Evolutionary conservation across 495 filamentous ascomycete species (phyloP).

Genomic region (Patellaria atrata): DNA sequence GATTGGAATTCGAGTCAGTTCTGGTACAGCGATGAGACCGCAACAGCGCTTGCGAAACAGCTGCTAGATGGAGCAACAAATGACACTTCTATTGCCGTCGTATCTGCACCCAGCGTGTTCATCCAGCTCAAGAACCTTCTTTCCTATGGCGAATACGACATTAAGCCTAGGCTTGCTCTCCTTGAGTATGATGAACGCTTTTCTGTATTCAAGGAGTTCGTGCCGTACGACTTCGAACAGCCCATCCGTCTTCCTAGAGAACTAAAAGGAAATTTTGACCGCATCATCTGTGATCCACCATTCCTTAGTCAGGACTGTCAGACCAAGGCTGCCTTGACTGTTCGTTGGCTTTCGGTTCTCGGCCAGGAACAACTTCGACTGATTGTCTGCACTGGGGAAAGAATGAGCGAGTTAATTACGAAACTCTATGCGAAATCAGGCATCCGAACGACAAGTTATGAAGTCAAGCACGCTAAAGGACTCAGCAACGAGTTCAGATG

Average conservation of each 20-base stretch:
- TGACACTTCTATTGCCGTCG: constrained; percentile 43
- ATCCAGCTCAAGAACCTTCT: constrained; percentile 55
- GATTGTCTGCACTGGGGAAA: constrained; percentile 29
- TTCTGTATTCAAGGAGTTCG: constrained; percentile 52
- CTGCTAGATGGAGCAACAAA: constrained; percentile 41
- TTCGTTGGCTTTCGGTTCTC: constrained; percentile 47
- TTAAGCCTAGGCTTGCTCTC: constrained; percentile 41
- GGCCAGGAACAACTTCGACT: constrained; percentile 11
- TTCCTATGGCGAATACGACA: constrained; percentile 12
- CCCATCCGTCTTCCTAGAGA: constrained; percentile 49
- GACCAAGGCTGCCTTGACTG: constrained; percentile 63
- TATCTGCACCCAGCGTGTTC: constrained; percentile 66
- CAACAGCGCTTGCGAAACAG: constrained; percentile 42
- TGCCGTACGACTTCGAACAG: constrained; percentile 55
- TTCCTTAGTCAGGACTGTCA: constrained; percentile 71
- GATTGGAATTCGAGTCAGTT: constrained; percentile 77
- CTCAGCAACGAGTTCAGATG: constrained; percentile 68
- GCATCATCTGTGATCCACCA: constrained; percentile 61
- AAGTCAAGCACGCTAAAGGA: constrained; percentile 48
- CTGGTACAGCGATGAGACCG: constrained; percentile 63
- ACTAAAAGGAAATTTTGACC: constrained; percentile 48
- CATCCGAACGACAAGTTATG: constrained; percentile 41
- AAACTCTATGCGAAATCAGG: constrained; percentile 29
- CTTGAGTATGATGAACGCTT: constrained; percentile 63
- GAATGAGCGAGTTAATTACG: constrained; percentile 22